These are phyloP conservation scores for Smallanthus sonchifolius DNA, from an alignment of 129 eudicot species.

Conservation along the genomic window DNA sequence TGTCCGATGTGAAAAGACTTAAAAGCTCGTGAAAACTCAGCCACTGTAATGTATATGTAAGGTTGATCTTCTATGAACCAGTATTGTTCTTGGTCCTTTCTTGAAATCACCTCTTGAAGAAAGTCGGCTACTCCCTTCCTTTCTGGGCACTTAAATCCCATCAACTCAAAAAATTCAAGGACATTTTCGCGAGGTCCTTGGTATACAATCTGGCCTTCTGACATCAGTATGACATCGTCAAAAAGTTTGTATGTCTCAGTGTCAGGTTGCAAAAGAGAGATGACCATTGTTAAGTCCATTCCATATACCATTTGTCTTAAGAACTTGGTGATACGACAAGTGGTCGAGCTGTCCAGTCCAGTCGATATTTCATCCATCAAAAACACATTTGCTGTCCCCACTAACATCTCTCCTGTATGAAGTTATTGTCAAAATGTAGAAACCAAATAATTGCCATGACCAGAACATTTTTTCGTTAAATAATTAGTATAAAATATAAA, in stretches of 20 bases:
- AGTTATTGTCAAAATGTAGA: background rate
- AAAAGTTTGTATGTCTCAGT: slow-evolving; percentile 54
- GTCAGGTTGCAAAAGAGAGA: slow-evolving; percentile 62
- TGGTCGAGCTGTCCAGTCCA: slow-evolving; percentile 61
- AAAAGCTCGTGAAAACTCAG: slow-evolving; percentile 19
- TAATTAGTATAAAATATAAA: too few relatives aligned
- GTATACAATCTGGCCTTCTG: slow-evolving; percentile 56
- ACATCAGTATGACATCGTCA: slow-evolving; percentile 53
- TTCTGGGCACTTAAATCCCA: slow-evolving; percentile 46
- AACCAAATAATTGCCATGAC: background rate
- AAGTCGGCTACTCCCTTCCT: slow-evolving; percentile 40
- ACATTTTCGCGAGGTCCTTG: slow-evolving; percentile 53
- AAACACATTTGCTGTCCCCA: slow-evolving; percentile 54
- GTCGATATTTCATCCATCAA: slow-evolving; percentile 66
- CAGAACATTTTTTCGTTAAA: too few relatives aligned
- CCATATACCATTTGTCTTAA: slow-evolving; percentile 44
- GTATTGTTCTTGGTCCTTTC: slow-evolving; percentile 29
- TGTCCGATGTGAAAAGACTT: slow-evolving; percentile 28
- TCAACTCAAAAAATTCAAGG: slow-evolving; percentile 43
- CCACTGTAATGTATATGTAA: slow-evolving; percentile 13
- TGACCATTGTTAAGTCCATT: slow-evolving; percentile 46
- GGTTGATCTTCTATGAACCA: slow-evolving; percentile 20
- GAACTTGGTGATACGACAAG: slow-evolving; percentile 42
- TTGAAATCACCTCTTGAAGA: slow-evolving; percentile 35
- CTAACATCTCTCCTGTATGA: slow-evolving; percentile 58